Evolutionary conservation across 2,329 filamentous ascomycete genomes (phyloP), one percentile per base, ranked within the genome.

Genomic region (Xylaria sp.): DNA sequence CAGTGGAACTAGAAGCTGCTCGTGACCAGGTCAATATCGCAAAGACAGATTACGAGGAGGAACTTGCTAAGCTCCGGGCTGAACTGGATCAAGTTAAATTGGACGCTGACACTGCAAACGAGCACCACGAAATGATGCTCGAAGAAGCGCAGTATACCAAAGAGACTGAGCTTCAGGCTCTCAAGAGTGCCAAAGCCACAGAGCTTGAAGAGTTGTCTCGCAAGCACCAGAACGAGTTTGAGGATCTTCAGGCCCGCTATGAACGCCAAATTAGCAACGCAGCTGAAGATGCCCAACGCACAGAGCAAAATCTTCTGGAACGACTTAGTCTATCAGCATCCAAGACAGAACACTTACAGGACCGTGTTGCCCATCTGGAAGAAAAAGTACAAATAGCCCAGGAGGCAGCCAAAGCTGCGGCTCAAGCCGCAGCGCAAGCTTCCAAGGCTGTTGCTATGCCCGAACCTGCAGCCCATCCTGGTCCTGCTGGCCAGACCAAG

Each of bases 301-400:
- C 89, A 2, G 94, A 97, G 79, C 87, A 90, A 70, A 92, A 94
- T 78, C 87, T 97, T 51, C 87, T 92, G 57, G 93, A 97, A 77
- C 90, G 92, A 31, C 87, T 98, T 64, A 90, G 88, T 71, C 86
- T 98, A 65, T 93, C 93, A 0, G 89, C 94, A 9, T 93, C 93
- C 65, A 97, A 95, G 84, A 89, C 91, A 4, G 89, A 94, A 74
- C 92, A 97, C 78, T 88, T 97, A 26, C 91, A 97, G 78, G 94
- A 97, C 75, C 93, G 93, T 74, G 88, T 97, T 31, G 81, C 87
- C 4, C 92, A 97, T 74, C 85, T 98, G 1, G 93, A 97, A 79
- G 94, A 97, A 79, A 95, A 94, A 80, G 87, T 99, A 17, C 91
- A 97, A 74, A 92, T 98, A 74, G 91, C 95, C 28, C 94, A 94